These are phyloP conservation scores for Mrakia blollopis DNA, from an alignment of 768 basidiomycete species.

Conservation along the genomic window DNA sequence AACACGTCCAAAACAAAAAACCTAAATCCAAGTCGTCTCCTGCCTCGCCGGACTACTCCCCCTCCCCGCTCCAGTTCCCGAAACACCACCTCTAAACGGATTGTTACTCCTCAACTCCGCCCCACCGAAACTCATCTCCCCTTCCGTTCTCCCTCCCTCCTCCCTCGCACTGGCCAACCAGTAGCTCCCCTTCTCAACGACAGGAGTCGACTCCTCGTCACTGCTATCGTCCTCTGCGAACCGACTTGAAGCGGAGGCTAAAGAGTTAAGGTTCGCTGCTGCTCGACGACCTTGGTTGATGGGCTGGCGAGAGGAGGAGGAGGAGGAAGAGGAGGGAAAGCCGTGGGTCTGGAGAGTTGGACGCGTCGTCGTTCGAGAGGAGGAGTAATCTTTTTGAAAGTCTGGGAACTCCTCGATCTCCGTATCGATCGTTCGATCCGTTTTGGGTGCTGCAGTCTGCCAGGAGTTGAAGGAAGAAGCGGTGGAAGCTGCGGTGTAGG, in stretches of 20 bases:
- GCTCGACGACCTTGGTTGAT: too few species aligned
- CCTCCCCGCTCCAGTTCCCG: too few species aligned
- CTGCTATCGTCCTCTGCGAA: constrained; percentile 1
- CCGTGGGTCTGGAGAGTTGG: not conserved
- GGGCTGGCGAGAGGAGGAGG: not conserved
- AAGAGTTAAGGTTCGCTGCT: not conserved
- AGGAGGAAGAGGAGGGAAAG: too few species aligned
- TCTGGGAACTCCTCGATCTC: constrained; percentile 6
- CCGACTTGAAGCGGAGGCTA: not conserved
- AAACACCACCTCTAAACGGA: not conserved
- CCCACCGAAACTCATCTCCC: not conserved
- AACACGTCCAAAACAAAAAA: too few species aligned
- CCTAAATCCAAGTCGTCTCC: constrained; percentile 6
- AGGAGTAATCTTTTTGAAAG: constrained; percentile 18
- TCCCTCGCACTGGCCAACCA: not conserved
- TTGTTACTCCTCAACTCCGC: not conserved
- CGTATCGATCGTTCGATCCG: not conserved
- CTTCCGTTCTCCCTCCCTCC: not conserved
- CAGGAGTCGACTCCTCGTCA: not conserved
- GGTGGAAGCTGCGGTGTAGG: not conserved
- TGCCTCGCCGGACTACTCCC: not conserved
- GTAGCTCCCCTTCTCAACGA: not conserved
- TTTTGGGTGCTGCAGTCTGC: not conserved
- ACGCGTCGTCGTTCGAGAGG: not conserved
- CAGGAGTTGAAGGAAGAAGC: constrained; percentile 3